Base-by-base conservation (phyloP, 345 rosid species). In the Eucalyptus globulus region DNA sequence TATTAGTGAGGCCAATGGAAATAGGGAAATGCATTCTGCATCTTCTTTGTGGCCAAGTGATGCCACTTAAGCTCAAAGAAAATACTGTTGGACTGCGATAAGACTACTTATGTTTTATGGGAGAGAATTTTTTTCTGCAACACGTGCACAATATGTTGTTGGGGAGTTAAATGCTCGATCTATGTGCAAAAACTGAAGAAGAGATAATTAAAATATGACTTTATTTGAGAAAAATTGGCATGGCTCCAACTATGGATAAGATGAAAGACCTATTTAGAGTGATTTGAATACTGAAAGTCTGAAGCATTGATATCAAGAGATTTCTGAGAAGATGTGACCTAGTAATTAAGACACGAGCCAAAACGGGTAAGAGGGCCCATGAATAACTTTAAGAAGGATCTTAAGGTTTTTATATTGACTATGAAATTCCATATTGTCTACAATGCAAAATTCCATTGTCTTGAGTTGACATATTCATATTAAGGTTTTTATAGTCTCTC, bases 181-280 rank as follows among this genome's bases (percentile, higher is more conserved):
- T 45, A 85, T 43, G 53, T 85, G 51, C 34, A 45, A 45, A 27
- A 85, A 2, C 34, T 43, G 53, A 34, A 34, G 11, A 19, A 85
- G 53, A 85, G 34, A 44, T 17, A 83, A 45, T 24, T 44, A 85
- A 85, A 22, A 85, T 12, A 83, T 26, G 14, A 85, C 49, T 31
- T 67, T 31, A 67, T 31, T 17, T 6, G 12, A 31, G 17, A 16
- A 67, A 67, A 67, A 67, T 1, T 15, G 65, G n/a, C n/a, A 24
- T 56, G 99, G 96, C 37, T 80, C 97, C 95, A 4, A 97, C 99
- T 0, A 95, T 90, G 69, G 22, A 62, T 27, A 62, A 62, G 69
- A 62, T 29, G 65, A 26, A 58, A 11, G 65, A 58, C 67, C 67
- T 58, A 26, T 11, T 27, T 60, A 27, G 69, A 8, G 69, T 3